phyloP scores from a whole-genome alignment of 2,329 filamentous ascomycete species.

The Torrubiellomyces zombiae region DNA sequence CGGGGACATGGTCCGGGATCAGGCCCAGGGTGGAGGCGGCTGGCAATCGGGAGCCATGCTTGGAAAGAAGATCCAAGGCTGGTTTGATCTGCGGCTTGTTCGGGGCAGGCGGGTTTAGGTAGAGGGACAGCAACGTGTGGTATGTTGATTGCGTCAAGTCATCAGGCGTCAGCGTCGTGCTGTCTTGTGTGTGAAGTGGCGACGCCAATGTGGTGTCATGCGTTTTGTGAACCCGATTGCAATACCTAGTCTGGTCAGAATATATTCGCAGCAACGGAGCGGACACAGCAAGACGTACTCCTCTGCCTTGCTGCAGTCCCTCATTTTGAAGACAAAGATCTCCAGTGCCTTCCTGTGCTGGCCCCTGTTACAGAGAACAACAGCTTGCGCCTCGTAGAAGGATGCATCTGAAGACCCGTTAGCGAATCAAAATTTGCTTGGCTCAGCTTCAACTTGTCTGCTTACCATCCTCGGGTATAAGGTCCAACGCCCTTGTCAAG shows the following conservation, averaged over 20 bases:
- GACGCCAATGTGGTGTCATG: constrained; percentile 27
- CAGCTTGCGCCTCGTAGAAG: constrained; percentile 80
- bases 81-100: constrained; percentile 58
- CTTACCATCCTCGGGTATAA: constrained; percentile 66
- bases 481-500: constrained; percentile 55
- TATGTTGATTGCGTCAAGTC: constrained; percentile 65
- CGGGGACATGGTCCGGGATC: constrained; percentile 64
- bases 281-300: constrained; percentile 64
- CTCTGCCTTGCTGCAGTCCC: constrained; percentile 79
- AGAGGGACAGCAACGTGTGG: constrained; percentile 76
- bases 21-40: constrained; percentile 72
- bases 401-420: constrained; percentile 42
- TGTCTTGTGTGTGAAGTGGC: constrained; percentile 15
- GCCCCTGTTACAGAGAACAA: constrained; percentile 87
- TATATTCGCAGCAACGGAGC: not conserved
- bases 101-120: constrained; percentile 63
- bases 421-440: constrained; percentile 1
- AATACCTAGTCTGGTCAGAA: constrained; percentile 43
- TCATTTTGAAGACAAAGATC: constrained; percentile 91
- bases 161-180: constrained; percentile 19
- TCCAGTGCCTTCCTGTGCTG: constrained; percentile 91
- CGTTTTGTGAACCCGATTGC: constrained; percentile 64
- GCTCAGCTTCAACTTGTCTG: constrained; percentile 3
- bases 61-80: constrained; percentile 73
- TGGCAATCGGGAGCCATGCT: constrained; percentile 81